Conservation (phyloP, 768 basidiomycete genomes). For the Lentinula edodes region DNA sequence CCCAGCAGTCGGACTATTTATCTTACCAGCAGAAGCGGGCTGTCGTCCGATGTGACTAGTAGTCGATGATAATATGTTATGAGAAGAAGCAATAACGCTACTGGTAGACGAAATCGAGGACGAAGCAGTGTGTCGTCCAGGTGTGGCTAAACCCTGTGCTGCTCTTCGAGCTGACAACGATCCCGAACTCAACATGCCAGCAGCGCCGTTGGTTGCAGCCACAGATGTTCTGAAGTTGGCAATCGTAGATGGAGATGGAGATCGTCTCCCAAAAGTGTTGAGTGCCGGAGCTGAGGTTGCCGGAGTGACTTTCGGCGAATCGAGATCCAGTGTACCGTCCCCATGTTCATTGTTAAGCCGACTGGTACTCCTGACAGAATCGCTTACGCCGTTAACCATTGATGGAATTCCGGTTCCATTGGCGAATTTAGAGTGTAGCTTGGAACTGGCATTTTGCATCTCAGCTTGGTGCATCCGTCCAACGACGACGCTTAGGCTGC, state of each 20-base stretch:
- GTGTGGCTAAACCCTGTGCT: background rate
- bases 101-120: background rate
- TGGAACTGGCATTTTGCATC: constrained; percentile 6
- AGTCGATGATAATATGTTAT: background rate
- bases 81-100: background rate
- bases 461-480: constrained; percentile 47
- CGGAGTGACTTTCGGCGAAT: background rate
- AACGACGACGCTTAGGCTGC: constrained; percentile 39
- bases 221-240: background rate
- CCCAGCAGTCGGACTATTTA: background rate
- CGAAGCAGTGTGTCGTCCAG: background rate
- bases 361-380: background rate
- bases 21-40: background rate
- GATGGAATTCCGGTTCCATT: background rate
- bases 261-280: background rate
- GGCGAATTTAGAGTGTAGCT: background rate
- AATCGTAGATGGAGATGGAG: background rate
- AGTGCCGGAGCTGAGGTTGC: background rate
- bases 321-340: background rate
- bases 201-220: background rate
- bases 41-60: background rate
- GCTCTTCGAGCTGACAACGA: background rate
- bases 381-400: background rate
- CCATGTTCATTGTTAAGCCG: background rate
- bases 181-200: background rate